Base-by-base conservation (phyloP, 2,329 filamentous ascomycete species). In the Botryosphaeria dothidea region DNA sequence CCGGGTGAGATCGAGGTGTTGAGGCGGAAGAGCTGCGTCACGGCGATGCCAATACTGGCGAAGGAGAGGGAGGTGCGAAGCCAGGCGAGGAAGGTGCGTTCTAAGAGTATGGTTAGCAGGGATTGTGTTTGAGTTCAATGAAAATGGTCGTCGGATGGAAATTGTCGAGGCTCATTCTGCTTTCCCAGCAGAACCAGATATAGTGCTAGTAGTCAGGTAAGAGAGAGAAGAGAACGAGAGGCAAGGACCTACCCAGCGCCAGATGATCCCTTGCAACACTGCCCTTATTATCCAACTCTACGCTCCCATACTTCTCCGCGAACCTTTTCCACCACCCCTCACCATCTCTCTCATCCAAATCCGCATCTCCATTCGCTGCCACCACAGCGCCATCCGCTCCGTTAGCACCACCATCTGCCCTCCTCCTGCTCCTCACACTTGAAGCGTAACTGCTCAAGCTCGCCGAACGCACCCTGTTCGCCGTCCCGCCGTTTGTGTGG, bases 31-130 rank as follows among this genome's bases (percentile, higher is more conserved):
- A 95, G 86, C 75, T 95, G 92, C 1, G 92, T 94, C 45, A 95
- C 86, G 48, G 91, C 92, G 66, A 95, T 91, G 65, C 92, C 92
- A 69, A 95, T 94, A 36, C 86, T 90, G 11, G 91, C 90, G 72
- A 95, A 95, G 25, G 90, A 88, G 38, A 95, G 84, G 2, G 90
- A 93, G 2, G 92, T 95, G 61, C 92, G 86, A 48, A 95, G 84
- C 92, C 92, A 95, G 63, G 92, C 92, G 34, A 95, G 86, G 77
- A 94, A 95, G 0, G 92, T 95, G 21, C 92, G 86, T 78, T 95
- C 92, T 93, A 69, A 56, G 64, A 52, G 25, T n/a, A 19, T 51
- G 62, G n/a, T 60, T 11, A 60, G 41, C 23, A 5, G 36, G 2
- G 21, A 15, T 21, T 7, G 13, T 15, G 23, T 17, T 25, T 49